Evolutionary conservation across 768 basidiomycete species (phyloP), one percentile per base, ranked within the genome.

Genomic region (Thelephora aurantiotincta): DNA sequence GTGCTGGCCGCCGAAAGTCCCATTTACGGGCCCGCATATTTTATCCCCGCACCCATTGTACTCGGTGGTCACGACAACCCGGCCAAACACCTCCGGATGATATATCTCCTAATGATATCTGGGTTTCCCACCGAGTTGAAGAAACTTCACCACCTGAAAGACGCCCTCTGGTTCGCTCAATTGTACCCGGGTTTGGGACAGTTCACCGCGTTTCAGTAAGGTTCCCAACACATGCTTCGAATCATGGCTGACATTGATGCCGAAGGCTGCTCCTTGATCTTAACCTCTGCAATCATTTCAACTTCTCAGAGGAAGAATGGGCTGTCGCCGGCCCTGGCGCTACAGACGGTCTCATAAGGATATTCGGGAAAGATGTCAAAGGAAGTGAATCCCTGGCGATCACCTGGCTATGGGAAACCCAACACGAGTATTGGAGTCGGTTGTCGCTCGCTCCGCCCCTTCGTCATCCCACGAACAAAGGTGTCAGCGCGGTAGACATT

Each of bases 21-120:
- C n/a, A 66, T 87, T n/a, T 87, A 85, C 58, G 79, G 78, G 2
- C 67, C 69, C 14, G 73, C 83, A 34, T 89, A 80, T 65, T 76
- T 80, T 58, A 81, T 84, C 51, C 81, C 83, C 0, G 75, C 76
- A 3, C 79, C 82, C 2, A 66, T 68, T 35, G 26, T 30, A 4
- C 68, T 80, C 26, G 78, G 70, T 22, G 65, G 65, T 2, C 65
- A 68, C 13, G 57, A 56, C 34, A 65, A 61, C 51, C 75, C 70
- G 55, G 68, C 69, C 60, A 82, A 81, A 55, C 82, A 86, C 58
- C 68, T 89, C 7, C 68, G 64, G 20, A 65, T 85, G 36, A 62
- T 65, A 19, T 54, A 64, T 46, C 48, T 63, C 42, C 61, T 67
- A 60, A 62, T 85, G 82, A 69, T 70, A 23, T 67, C 65, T 35